Conservation (phyloP, 768 basidiomycete species). For the Omphalotus guepiniiformis region DNA sequence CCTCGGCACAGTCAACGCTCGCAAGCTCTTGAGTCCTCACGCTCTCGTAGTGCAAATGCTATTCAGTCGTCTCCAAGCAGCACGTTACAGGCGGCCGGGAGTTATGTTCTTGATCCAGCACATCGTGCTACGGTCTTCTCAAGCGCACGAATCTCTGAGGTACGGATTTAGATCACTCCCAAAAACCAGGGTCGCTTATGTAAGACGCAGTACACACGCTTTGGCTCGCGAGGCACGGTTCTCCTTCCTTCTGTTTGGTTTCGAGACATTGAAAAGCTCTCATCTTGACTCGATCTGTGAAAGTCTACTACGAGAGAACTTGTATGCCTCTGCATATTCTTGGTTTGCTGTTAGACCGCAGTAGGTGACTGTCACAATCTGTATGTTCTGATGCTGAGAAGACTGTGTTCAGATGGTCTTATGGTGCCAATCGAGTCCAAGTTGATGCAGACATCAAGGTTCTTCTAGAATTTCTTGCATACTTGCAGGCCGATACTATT, state of each 20-base stretch:
- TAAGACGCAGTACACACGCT: conserved; percentile 93
- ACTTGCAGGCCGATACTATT: conserved; percentile 70
- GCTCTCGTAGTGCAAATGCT: conserved; percentile 81
- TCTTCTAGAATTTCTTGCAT: conserved; percentile 76
- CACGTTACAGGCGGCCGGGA: conserved; percentile 79
- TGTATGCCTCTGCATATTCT: conserved; percentile 78
- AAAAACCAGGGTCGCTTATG: neutral
- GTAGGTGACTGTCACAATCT: conserved; percentile 41
- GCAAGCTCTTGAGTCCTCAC: conserved; percentile 79
- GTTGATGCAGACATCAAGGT: conserved; percentile 86
- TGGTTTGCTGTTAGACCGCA: conserved; percentile 96
- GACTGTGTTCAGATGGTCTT: conserved; percentile 72
- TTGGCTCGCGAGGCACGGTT: conserved; percentile 89
- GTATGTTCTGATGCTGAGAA: conserved; percentile 5
- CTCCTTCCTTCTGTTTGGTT: conserved; percentile 87
- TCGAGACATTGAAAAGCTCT: conserved; percentile 87
- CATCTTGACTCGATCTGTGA: conserved; percentile 82
- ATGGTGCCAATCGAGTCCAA: conserved; percentile 90
- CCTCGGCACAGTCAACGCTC: conserved; percentile 62
- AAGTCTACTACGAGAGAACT: conserved; percentile 60
- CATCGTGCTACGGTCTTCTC: conserved; percentile 77
- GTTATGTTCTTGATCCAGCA: conserved; percentile 85
- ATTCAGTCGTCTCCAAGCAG: conserved; percentile 89
- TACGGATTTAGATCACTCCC: conserved; percentile 23
- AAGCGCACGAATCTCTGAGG: conserved; percentile 73